Evolutionary conservation across 129 eudicot species (phyloP), one percentile per base, ranked within the genome.

Genomic region (Lactuca sativa): DNA sequence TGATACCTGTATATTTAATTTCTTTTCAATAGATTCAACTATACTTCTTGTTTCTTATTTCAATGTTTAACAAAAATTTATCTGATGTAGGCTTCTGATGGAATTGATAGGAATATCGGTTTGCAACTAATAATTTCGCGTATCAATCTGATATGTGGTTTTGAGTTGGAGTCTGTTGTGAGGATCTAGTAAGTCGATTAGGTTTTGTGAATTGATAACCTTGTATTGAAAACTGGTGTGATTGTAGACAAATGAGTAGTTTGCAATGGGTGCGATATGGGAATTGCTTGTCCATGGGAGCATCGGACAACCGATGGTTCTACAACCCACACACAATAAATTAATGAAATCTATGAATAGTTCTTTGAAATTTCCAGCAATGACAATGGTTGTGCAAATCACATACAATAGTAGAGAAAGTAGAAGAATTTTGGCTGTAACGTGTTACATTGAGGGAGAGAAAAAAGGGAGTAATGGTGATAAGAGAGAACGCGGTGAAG

Each of bases 271-370:
- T 67, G 85, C 76, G 56, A 74, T 47, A 69, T 73, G 75, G 54
- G 81, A 81, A 15, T 83, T 64, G 74, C 58, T 36, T 36, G 86
- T 82, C 82, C 59, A 92, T 92, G 97, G 96, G 83, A 66, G 80
- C 80, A 51, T 53, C 82, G 14, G 84, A 82, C 76, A 88, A 80
- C 48, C 69, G 85, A 9, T 77, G 21, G 21, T 18, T 18, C 21
- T 18, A 18, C 21, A 18, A 18, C 21, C 21, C 21, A 18, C 21
- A 18, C 21, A 18, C 21, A 0, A 18, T 18, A 18, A 18, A 18
- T 0, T 18, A 18, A 18, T 18, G 21, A 18, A 18, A 18, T 18
- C 21, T 1, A 1, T 18, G 21, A 18, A 18, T 18, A 18, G 1
- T 18, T 18, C 21, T 18, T 18, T 18, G n/a, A n/a, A n/a, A n/a